Percentiles rank a stretch among this genome's conserved stretches.
Conservation (phyloP, 2,329 filamentous ascomycete species). For the Rhynchosporium agropyri region DNA sequence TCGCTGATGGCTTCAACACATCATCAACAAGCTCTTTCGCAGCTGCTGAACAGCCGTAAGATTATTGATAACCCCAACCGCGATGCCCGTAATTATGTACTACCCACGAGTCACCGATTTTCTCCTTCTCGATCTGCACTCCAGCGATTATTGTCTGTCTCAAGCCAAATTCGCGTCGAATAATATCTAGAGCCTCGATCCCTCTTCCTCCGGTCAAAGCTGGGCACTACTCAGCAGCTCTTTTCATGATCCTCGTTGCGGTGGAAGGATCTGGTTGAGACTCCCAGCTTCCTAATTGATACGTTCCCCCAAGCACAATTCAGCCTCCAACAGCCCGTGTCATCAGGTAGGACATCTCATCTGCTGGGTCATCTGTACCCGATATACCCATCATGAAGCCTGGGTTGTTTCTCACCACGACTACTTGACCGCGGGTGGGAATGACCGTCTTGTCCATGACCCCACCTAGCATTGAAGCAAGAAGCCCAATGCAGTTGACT, state of each 20-base stretch:
- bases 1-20: constrained; percentile 75
- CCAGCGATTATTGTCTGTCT: constrained; percentile 64
- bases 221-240: constrained; percentile 59
- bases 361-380: constrained; percentile 64
- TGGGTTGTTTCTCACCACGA: constrained; percentile 66
- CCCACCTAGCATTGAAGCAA: constrained; percentile 75
- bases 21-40: constrained; percentile 69
- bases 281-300: constrained; percentile 67
- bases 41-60: constrained; percentile 70
- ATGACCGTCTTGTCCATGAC: constrained; percentile 74
- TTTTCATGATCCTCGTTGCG: constrained; percentile 68
- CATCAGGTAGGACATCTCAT: constrained; percentile 70
- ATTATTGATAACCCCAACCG: constrained; percentile 63
- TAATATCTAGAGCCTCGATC: constrained; percentile 63
- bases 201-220: constrained; percentile 57
- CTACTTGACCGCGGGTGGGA: constrained; percentile 79
- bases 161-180: constrained; percentile 69
- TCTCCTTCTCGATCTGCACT: constrained; percentile 64
- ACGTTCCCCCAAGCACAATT: constrained; percentile 67
- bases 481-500: constrained; percentile 83
- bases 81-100: constrained; percentile 66
- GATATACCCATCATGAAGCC: constrained; percentile 62
- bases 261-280: constrained; percentile 63
- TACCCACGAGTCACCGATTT: constrained; percentile 55
- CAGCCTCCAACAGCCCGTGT: constrained; percentile 66